Evolutionary conservation across 1,139 yeast species (phyloP), one percentile per base, ranked within the genome.

Genomic region (Suhomyces bokatorum): DNA sequence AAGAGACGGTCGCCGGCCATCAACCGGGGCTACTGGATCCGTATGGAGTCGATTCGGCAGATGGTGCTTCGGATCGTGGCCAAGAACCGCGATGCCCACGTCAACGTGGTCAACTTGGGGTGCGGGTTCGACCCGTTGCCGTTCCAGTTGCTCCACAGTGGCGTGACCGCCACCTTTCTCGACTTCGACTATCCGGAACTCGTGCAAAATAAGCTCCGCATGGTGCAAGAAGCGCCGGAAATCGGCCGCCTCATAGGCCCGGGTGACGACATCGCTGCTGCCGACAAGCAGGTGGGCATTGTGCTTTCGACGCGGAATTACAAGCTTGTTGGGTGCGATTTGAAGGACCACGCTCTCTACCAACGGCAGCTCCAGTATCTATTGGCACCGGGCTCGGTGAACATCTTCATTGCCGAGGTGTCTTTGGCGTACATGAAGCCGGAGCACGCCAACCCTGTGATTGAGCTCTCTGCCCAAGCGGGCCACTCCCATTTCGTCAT

Each of bases 61-160:
- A 68, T 81, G 43, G 72, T 85, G 13, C 59, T 72, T 33, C 66
- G 73, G 34, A 79, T 84, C 15, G 65, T 78, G 3, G 45, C 47
- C 2, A 40, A 48, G 10, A 55, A 60, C 31, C 56, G 55, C 0
- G 54, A 52, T 0, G 54, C 60, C 9, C 49, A 58, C 0, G 57
- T 70, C 17, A 61, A 78, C 29, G 71, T 87, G 4, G 73, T 87
- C 30, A 87, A 87, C 60, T 66, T 87, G 34, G 96, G 96, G 1
- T 87, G 95, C 64, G 96, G 96, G 6, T 87, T 77, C 59, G 91
- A 85, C 59, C 88, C 90, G 3, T 66, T 86, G 48, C 90, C 95
- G 3, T 87, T 85, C 56, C 87, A 85, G 56, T 60, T 82, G 42
- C 47, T 54, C 35, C 57, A 55, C 15, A 31, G 30, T 4, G 22